Evolutionary conservation across 768 basidiomycete genomes (phyloP), one percentile per base, ranked within the genome.

Genomic region (Pleurotus salmoneostramineus): DNA sequence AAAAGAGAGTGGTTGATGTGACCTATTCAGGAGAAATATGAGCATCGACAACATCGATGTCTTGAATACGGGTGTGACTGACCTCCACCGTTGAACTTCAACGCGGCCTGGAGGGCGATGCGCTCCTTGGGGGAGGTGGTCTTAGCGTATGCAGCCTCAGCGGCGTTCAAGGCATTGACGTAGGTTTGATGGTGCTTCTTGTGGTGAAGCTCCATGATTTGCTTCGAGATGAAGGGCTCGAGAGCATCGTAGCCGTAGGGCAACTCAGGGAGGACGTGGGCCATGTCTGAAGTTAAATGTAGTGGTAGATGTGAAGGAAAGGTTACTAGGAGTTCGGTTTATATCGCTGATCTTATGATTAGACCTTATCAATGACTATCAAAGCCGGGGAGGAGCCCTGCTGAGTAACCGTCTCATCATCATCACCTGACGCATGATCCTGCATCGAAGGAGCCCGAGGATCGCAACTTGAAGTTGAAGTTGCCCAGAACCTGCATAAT

Each of bases 51-150:
- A 14, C 15, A 12, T 8, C 40, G 32, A 8, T 51, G 52, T 51
- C 21, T 27, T 27, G 3, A 27, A 27, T 27, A 27, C 21, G 3
- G 8, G 37, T 4, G 7, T 17, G 17, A 74, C 84, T 66, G 68
- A 88, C 94, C 95, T 75, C 95, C 95, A 61, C 95, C 95, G 72
- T 98, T 97, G 75, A 98, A 99, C 76, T 94, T 98, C 69, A 99
- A 77, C 6, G 96, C 95, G 11, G 89, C 76, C 71, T 98, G 96
- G 14, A 98, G 82, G 3, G 82, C 82, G 71, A 99, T 96, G 61
- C 81, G 76, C 64, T 89, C 87, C 68, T 87, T 87, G 56, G 85
- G 80, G 40, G 89, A 83, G 14, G 77, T 67, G 3, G 86, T 70
- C 61, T 84, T 84, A 32, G 80, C 75, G 67, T 91, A 93, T n/a